Base-by-base conservation (phyloP, 805 yeast genomes). In the Middelhovenomyces tepae region DNA sequence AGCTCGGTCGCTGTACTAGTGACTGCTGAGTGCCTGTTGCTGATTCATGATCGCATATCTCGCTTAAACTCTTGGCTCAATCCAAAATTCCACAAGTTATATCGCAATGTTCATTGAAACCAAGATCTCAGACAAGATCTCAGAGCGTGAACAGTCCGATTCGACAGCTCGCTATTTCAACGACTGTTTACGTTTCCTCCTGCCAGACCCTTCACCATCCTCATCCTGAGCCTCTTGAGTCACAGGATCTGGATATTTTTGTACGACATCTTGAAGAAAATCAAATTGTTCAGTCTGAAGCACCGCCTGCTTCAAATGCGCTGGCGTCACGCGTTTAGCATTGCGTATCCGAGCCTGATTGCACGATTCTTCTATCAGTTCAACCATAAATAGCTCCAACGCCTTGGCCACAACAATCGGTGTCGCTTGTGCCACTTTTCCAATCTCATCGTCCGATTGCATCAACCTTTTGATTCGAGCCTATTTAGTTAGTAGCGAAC, bases 371-470 rank as follows among this genome's bases (percentile, higher is more conserved):
- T 83, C 87, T 31, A 91, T 94, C 36, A 91, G 66, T 35, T 91
- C 75, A 32, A 94, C 84, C 70, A 91, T 74, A 54, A 91, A 91
- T 40, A 85, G 71, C 60, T 91, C 97, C 33, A 91, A 65, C 0
- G 98, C 95, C 42, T 95, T 72, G 5, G 97, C 96, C 6, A 91
- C 95, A 11, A 89, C 89, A n/a, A 89, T 81, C 0, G 99, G 99
- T 2, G 99, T 93, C 2, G 95, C 96, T 53, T 87, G 96, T 3
- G 98, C 95, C 4, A 91, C 97, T 54, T 91, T 91, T 2, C 99
- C 99, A 28, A 91, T 87, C 43, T 91, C 99, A 43, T 91, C 98
- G 57, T 91, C 99, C 18, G 93, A 78, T 54, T 91, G 98, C 95
- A 91, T 89, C 38, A 91, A 74, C 49, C 91, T 84, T 64, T 91